Conservation (phyloP, 768 basidiomycete genomes). For the Russula olivacea region DNA sequence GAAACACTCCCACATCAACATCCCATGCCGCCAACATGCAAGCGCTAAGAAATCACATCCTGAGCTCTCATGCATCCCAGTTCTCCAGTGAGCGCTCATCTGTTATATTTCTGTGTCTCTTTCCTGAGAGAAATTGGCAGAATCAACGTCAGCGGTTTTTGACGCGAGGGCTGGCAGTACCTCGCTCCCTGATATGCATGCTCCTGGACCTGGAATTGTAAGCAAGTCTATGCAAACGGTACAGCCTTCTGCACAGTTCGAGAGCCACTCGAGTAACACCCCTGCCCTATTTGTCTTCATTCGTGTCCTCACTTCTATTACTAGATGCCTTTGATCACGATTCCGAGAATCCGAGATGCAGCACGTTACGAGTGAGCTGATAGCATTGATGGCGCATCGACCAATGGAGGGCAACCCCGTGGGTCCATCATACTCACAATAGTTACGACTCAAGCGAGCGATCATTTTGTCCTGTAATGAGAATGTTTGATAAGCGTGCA, state of each 20-base stretch:
- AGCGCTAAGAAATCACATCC: constrained; percentile 18
- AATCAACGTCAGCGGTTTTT: constrained; percentile 15
- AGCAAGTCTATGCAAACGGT: constrained; percentile 20
- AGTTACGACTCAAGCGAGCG: constrained; percentile 17
- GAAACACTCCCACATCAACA: constrained; percentile 1
- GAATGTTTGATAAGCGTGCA: background rate
- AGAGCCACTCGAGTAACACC: constrained; percentile 21
- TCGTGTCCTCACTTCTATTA: background rate
- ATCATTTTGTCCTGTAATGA: background rate
- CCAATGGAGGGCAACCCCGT: constrained; percentile 16
- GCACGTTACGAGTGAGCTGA: constrained; percentile 22
- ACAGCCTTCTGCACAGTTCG: constrained; percentile 21
- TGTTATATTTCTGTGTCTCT: background rate
- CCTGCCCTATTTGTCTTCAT: background rate
- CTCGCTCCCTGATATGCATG: constrained; percentile 16
- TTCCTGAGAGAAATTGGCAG: constrained; percentile 4
- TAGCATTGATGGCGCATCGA: constrained; percentile 19
- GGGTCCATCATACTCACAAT: background rate
- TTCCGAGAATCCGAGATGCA: constrained; percentile 26
- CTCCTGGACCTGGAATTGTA: constrained; percentile 1
- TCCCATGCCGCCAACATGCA: constrained; percentile 21
- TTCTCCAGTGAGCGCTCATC: constrained; percentile 8
- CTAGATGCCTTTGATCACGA: constrained; percentile 26
- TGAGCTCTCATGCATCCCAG: constrained; percentile 2
- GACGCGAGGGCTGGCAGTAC: constrained; percentile 17